A percentile compares a stretch with the other conserved stretches of the same genome.
These are phyloP conservation scores for Fusarium mangiferae DNA, from an alignment of 2,329 filamentous ascomycete species.

Conservation along the genomic window DNA sequence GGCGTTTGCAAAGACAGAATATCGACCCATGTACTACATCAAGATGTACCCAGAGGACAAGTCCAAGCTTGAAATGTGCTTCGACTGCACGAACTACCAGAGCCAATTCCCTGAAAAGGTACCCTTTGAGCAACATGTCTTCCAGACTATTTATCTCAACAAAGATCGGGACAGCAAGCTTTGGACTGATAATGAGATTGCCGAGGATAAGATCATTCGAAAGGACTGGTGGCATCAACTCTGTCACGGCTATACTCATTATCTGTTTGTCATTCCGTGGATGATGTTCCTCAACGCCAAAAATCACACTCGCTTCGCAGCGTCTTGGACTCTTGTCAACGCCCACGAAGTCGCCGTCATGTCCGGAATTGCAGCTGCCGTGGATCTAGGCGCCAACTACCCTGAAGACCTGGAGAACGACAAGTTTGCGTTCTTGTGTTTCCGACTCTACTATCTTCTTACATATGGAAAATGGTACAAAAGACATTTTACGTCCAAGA, in stretches of 20 bases:
- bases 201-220: constrained; percentile 24
- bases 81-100: constrained; percentile 32
- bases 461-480: constrained; percentile 71
- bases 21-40: constrained; percentile 35
- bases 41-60: constrained; percentile 33
- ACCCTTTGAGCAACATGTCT: constrained; percentile 46
- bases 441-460: constrained; percentile 70
- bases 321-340: constrained; percentile 22
- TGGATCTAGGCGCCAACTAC: constrained; percentile 16
- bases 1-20: constrained; percentile 23
- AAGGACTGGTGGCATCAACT: constrained; percentile 35
- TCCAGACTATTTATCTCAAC: constrained; percentile 67
- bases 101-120: constrained; percentile 33
- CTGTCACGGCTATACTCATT: constrained; percentile 25
- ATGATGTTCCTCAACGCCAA: constrained; percentile 34
- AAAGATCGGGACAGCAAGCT: constrained; percentile 26
- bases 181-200: constrained; percentile 24
- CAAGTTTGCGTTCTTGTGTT: constrained; percentile 68
- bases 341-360: constrained; percentile 18
- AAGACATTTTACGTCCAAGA: constrained; percentile 44
- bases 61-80: constrained; percentile 31
- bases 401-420: constrained; percentile 67
- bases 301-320: constrained; percentile 26
- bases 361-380: constrained; percentile 26
- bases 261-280: constrained; percentile 19